phyloP scores from a whole-genome alignment of 257 asterid species.

The Solanum dulcamara region DNA sequence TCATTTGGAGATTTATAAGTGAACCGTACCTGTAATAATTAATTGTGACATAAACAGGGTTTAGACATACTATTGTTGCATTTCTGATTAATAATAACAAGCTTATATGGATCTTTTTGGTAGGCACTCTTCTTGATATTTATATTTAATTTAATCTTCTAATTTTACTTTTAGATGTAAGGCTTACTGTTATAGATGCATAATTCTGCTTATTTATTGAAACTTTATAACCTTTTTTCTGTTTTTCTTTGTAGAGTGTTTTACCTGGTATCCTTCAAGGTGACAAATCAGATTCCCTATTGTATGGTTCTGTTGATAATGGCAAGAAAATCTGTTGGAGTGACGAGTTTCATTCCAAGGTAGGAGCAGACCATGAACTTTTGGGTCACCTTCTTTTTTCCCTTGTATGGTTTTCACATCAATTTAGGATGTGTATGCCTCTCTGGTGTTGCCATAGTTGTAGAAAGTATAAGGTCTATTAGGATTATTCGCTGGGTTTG shows the following conservation, averaged over 20 bases:
- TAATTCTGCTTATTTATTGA: neutral
- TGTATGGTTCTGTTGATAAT: conserved; percentile 92
- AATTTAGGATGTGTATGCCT: neutral
- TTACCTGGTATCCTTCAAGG: conserved; percentile 98
- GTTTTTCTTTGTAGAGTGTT: conserved; percentile 53
- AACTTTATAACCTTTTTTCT: neutral
- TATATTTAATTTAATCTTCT: neutral
- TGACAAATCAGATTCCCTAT: conserved; percentile 85
- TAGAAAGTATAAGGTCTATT: neutral
- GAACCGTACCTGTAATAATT: neutral
- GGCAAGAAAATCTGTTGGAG: conserved; percentile 95
- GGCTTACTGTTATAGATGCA: neutral
- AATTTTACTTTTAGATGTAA: neutral
- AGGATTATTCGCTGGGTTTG: neutral
- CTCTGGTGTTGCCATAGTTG: neutral
- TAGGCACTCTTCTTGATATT: neutral
- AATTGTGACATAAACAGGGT: neutral
- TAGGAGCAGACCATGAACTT: conserved; percentile 1
- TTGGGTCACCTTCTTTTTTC: neutral
- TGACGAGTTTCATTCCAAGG: conserved; percentile 90
- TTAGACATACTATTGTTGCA: neutral
- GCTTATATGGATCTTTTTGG: neutral
- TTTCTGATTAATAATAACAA: neutral
- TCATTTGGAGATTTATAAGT: neutral
- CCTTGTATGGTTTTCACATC: neutral